Percentiles rank a stretch among this genome's conserved stretches.
Conservation (phyloP, 352 stramenopile genomes). For the Peronospora destructor region DNA sequence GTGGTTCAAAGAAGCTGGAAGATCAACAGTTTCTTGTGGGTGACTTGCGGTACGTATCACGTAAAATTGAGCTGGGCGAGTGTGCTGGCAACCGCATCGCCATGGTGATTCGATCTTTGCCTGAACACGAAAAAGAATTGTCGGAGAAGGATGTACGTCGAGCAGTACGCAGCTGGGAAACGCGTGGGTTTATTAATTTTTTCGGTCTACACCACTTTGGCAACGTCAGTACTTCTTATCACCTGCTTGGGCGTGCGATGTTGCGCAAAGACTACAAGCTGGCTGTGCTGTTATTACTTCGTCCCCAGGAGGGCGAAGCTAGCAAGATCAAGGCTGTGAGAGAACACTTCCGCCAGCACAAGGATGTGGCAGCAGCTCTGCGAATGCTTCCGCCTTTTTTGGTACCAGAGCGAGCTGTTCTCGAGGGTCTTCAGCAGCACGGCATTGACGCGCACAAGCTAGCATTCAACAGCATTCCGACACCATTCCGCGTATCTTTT, state of each 20-base stretch:
- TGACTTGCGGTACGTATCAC: constrained; percentile 86
- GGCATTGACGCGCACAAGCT: constrained; percentile 68
- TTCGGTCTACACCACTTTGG: constrained; percentile 95
- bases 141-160: constrained; percentile 25
- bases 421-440: constrained; percentile 68
- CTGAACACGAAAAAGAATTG: constrained; percentile 43
- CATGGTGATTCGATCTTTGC: constrained; percentile 88
- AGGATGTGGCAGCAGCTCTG: constrained; percentile 67
- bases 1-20: constrained; percentile 38
- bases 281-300: constrained; percentile 89
- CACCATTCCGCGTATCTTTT: constrained; percentile 54
- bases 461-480: constrained; percentile 59
- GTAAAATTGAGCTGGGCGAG: constrained; percentile 81
- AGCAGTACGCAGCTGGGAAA: constrained; percentile 43
- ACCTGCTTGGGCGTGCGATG: constrained; percentile 86
- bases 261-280: constrained; percentile 91
- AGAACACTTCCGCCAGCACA: constrained; percentile 78
- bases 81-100: constrained; percentile 91
- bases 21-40: constrained; percentile 85
- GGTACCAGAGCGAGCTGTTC: constrained; percentile 56
- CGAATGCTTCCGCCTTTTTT: constrained; percentile 76
- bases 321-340: constrained; percentile 72
- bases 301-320: constrained; percentile 70
- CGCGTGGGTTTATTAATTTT: constrained; percentile 94
- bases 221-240: constrained; percentile 70